Base-by-base conservation (phyloP, 2,329 filamentous ascomycete species). In the Trichophyton simii region DNA sequence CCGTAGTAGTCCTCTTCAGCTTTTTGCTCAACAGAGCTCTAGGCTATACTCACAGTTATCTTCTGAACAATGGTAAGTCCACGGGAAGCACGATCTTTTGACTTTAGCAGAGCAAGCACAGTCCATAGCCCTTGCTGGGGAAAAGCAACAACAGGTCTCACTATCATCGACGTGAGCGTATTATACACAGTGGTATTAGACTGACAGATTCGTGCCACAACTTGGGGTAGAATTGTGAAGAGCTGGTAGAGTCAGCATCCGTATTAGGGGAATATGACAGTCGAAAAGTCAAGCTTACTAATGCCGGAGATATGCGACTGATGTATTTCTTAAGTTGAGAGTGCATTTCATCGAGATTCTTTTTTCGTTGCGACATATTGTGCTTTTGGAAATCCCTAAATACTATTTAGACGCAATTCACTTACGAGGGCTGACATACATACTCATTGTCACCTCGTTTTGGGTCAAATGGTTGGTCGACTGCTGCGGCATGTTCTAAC, bases 181-280 rank as follows among this genome's bases (percentile, higher is more conserved):
- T 86, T 83, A 74, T 89, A 95, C 1, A 96, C 90, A 1, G 85
- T 83, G 3, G 74, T 74, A 71, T 96, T 89, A 0, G 87, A 85
- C 75, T 99, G 94, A 54, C 88, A 89, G 68, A 99, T 96, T 36
- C 94, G 86, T n/a, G 92, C 94, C 61, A 99, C 88, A 64, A 99
- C 87, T 73, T 99, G 94, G 3, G 94, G 88, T 48, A 99, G 79
- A 4, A 92, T 84, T 1, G 80, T 81, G 66, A 80, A 80, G 31
- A 80, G 73, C 70, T 79, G 63, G 54, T 20, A 67, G 28, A 50
- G 44, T 42, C 59, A 64, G 71, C 62, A 71, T 67, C 61, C 58
- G 20, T 1, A 61, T 36, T 13, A 52, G 7, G 11, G 36, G 6
- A 34, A 55, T 18, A n/a, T 20, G 3, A 20, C n/a, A 7, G 1